Conservation (phyloP, 2,329 filamentous ascomycete genomes). For the Colletotrichum zoysiae region DNA sequence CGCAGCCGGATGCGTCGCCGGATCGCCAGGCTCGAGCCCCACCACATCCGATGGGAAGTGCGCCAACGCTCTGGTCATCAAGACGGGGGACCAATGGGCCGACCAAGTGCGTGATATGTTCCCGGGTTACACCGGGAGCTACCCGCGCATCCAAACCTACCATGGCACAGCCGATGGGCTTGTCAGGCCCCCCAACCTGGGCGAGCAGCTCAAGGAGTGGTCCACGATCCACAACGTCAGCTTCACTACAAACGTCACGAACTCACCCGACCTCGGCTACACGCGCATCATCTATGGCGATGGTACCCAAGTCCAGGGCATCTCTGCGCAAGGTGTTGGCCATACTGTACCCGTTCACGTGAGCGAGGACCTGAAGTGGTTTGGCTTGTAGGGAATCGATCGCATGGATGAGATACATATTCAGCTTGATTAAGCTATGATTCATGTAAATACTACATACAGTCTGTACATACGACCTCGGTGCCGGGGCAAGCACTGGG, state of each 20-base stretch:
- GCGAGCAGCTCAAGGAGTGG: slow-evolving; percentile 44
- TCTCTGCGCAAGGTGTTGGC: slow-evolving; percentile 48
- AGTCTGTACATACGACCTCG: slow-evolving; percentile 15
- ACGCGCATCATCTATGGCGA: slow-evolving; percentile 52
- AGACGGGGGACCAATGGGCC: slow-evolving; percentile 58
- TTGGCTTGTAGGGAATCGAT: slow-evolving; percentile 37
- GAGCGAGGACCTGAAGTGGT: slow-evolving; percentile 42
- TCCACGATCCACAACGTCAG: slow-evolving; percentile 41
- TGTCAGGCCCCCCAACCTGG: slow-evolving; percentile 49
- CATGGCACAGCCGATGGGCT: slow-evolving; percentile 52
- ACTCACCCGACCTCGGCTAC: slow-evolving; percentile 47
- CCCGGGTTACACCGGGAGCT: slow-evolving; percentile 49
- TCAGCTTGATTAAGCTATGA: not conserved
- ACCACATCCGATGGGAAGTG: slow-evolving; percentile 52
- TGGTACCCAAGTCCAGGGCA: slow-evolving; percentile 49
- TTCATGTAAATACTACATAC: slow-evolving; percentile 4
- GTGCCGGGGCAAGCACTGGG: slow-evolving; percentile 4
- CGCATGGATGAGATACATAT: not conserved
- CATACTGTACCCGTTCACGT: slow-evolving; percentile 48
- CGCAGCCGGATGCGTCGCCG: slow-evolving; percentile 49
- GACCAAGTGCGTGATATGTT: slow-evolving; percentile 54
- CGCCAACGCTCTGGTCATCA: slow-evolving; percentile 54
- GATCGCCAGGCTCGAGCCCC: slow-evolving; percentile 42
- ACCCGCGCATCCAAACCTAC: slow-evolving; percentile 49
- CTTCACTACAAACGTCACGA: slow-evolving; percentile 46